Evolutionary conservation across 139 green algal species (phyloP).

Genomic region (Volvox africanus): DNA sequence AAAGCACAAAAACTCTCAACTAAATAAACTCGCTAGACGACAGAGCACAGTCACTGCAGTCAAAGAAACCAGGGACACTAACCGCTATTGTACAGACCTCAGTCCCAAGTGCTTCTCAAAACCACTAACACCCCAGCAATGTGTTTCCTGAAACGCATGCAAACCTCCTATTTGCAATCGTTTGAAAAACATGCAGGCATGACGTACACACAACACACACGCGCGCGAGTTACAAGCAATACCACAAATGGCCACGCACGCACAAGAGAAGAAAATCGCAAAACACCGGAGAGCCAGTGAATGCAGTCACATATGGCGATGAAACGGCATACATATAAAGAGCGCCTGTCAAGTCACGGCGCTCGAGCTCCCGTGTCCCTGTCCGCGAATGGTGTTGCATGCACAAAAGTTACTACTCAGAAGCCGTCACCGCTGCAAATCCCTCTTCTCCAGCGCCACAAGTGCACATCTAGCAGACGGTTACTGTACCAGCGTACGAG

Average conservation of each 20-base stretch:
- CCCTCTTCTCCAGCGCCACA: background rate
- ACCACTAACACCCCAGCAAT: background rate
- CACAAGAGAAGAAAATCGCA: background rate
- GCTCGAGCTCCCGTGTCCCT: background rate
- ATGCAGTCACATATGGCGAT: conserved; percentile 1
- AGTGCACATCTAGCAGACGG: background rate
- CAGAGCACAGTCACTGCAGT: background rate
- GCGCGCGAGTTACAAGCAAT: background rate
- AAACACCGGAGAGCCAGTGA: background rate
- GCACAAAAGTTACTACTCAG: background rate
- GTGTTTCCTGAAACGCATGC: background rate
- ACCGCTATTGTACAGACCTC: background rate
- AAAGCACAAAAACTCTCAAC: conserved; percentile 25
- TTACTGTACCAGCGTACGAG: too few species aligned
- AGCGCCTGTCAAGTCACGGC: background rate
- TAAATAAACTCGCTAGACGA: background rate
- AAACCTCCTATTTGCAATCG: background rate
- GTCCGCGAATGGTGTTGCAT: background rate
- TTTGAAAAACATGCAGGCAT: background rate
- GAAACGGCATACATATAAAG: conserved; percentile 5
- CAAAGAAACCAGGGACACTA: background rate
- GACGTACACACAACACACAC: background rate
- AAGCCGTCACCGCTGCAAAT: background rate
- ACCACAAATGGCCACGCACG: background rate
- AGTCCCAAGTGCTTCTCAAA: background rate